Conservation (phyloP, 2,329 filamentous ascomycete species). For the Thielaviopsis ethacetica region DNA sequence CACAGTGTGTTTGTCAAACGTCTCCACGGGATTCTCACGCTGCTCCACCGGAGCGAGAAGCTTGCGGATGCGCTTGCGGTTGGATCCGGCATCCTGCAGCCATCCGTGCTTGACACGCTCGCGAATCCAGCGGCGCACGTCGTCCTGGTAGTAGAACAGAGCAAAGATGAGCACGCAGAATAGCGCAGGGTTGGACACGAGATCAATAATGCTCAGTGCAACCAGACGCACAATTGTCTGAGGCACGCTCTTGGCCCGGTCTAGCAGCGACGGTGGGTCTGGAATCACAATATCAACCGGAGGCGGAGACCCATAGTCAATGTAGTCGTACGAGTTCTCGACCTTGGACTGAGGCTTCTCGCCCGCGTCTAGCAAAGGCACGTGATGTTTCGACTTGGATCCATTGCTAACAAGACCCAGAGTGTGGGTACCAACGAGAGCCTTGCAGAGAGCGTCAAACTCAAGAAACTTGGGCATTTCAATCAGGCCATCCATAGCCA, state of each 20-base stretch:
- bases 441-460: slow-evolving; percentile 35
- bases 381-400: slow-evolving; percentile 19
- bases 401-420: slow-evolving; percentile 27
- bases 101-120: slow-evolving; percentile 5
- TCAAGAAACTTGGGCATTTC: slow-evolving; percentile 19
- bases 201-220: slow-evolving; percentile 29
- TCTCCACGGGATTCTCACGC: slow-evolving; percentile 6
- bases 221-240: slow-evolving; percentile 24
- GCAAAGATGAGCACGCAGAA: slow-evolving; percentile 28
- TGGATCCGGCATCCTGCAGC: slow-evolving; percentile 7
- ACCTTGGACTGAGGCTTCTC: slow-evolving; percentile 14
- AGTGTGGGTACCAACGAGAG: slow-evolving; percentile 55
- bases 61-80: slow-evolving; percentile 7
- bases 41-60: slow-evolving; percentile 9
- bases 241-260: slow-evolving; percentile 34
- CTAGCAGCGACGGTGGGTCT: slow-evolving; percentile 28
- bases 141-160: slow-evolving; percentile 29
- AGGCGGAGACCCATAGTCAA: slow-evolving; percentile 17
- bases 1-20: neutral
- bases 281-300: slow-evolving; percentile 13
- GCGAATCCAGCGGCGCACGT: slow-evolving; percentile 22
- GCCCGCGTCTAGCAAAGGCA: slow-evolving; percentile 23
- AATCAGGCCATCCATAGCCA: slow-evolving; percentile 30
- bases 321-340: slow-evolving; percentile 17
- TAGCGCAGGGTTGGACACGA: slow-evolving; percentile 38